These are phyloP conservation scores for Penicillium parvum DNA, from an alignment of 495 filamentous ascomycete species.

Conservation along the genomic window DNA sequence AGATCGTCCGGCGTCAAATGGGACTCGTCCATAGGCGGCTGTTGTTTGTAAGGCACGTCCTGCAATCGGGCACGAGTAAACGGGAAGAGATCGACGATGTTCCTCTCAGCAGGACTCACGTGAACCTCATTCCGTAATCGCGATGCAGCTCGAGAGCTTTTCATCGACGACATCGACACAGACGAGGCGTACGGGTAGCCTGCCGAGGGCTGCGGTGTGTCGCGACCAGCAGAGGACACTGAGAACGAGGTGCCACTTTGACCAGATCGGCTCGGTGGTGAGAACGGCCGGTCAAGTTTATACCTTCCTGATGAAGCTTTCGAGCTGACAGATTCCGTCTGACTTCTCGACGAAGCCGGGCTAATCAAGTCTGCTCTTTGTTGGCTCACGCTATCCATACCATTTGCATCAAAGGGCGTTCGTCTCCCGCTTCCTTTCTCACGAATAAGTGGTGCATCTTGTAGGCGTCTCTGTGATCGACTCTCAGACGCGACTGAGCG, in stretches of 20 bases:
- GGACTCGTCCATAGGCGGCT: conserved; percentile 55
- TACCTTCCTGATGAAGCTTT: conserved; percentile 45
- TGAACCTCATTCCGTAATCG: conserved; percentile 79
- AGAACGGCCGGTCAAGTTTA: conserved; percentile 28
- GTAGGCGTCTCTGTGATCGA: conserved; percentile 26
- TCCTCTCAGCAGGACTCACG: conserved; percentile 55
- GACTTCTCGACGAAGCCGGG: conserved; percentile 60
- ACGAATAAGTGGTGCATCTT: conserved; percentile 36
- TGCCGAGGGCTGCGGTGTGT: conserved; percentile 39
- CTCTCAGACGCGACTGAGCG: conserved; percentile 76
- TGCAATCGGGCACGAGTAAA: conserved; percentile 69
- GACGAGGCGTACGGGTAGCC: conserved; percentile 44
- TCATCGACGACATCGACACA: conserved; percentile 60
- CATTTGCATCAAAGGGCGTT: conserved; percentile 41
- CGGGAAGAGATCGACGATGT: conserved; percentile 56
- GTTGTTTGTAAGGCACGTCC: conserved; percentile 72
- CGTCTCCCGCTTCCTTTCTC: conserved; percentile 26
- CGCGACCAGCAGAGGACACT: conserved; percentile 31
- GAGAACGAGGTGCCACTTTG: conserved; percentile 47
- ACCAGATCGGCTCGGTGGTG: conserved; percentile 40
- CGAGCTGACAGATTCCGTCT: conserved; percentile 57
- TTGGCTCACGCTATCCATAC: conserved; percentile 41
- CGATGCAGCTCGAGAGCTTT: conserved; percentile 62
- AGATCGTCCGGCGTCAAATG: conserved; percentile 78
- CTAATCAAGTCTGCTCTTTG: conserved; percentile 57